phyloP scores from a whole-genome alignment of 257 asterid species.

The Jasminum sambac region DNA sequence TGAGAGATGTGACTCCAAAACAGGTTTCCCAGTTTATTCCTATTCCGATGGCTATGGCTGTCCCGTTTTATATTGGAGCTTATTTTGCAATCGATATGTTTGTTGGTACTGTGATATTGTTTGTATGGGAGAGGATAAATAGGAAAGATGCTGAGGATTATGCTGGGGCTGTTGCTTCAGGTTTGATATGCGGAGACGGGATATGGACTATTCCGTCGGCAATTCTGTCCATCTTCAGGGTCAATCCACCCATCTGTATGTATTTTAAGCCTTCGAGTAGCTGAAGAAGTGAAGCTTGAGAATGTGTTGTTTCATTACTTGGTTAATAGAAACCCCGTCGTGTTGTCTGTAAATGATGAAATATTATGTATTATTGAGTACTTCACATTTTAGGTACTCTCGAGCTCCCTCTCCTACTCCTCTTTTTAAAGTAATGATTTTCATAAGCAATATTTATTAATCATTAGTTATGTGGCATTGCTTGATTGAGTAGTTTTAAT shows the following conservation, averaged over 20 bases:
- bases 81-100: constrained; percentile 97
- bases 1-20: constrained; percentile 63
- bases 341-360: constrained; percentile 31
- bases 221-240: constrained; percentile 76
- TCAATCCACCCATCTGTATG: constrained; percentile 97
- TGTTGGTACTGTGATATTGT: constrained; percentile 79
- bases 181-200: constrained; percentile 93
- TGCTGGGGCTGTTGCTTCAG: constrained; percentile 90
- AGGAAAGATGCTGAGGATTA: constrained; percentile 75
- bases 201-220: constrained; percentile 98
- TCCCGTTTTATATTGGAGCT: constrained; percentile 92
- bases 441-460: too few species aligned
- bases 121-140: constrained; percentile 76
- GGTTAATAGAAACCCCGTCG: neutral
- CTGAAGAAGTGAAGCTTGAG: constrained; percentile 31
- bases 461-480: too few species aligned
- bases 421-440: too few species aligned
- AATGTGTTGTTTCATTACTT: neutral
- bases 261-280: constrained; percentile 74
- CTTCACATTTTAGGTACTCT: neutral
- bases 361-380: constrained; percentile 13
- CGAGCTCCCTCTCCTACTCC: neutral
- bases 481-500: too few species aligned
- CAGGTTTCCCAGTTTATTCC: constrained; percentile 70
- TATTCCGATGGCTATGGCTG: constrained; percentile 95